These are phyloP conservation scores for Thraustochytrium striatum DNA, from an alignment of 352 stramenopile species.

Conservation along the genomic window DNA sequence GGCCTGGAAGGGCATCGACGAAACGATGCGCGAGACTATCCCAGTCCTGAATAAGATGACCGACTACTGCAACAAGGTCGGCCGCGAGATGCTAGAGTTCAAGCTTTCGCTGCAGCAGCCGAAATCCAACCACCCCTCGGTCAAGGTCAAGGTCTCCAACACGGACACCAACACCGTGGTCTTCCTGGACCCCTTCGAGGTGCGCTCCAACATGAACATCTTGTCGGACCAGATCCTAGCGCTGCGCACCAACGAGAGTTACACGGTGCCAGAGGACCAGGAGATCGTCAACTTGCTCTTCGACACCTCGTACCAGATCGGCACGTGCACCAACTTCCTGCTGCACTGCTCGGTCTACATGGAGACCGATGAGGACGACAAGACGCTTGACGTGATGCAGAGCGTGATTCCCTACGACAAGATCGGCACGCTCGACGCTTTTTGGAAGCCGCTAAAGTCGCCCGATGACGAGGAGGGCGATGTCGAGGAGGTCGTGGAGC, in stretches of 20 bases:
- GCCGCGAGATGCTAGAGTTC: constrained; percentile 81
- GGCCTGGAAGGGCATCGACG: constrained; percentile 61
- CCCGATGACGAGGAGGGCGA: constrained; percentile 2
- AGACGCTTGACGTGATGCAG: constrained; percentile 79
- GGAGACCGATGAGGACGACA: constrained; percentile 80
- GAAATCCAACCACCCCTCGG: constrained; percentile 66
- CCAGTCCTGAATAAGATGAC: constrained; percentile 84
- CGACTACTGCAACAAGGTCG: constrained; percentile 80
- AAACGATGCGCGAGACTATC: constrained; percentile 82
- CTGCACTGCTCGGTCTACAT: constrained; percentile 86
- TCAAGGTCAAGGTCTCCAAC: constrained; percentile 84
- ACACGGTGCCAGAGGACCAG: constrained; percentile 71
- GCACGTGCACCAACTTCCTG: constrained; percentile 81
- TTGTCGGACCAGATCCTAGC: constrained; percentile 71
- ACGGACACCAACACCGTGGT: constrained; percentile 77
- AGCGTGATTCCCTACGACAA: constrained; percentile 82
- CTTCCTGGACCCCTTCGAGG: constrained; percentile 86
- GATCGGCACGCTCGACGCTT: constrained; percentile 82
- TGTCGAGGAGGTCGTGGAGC: constrained; percentile 49
- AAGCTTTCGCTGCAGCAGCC: constrained; percentile 78
- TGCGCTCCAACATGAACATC: constrained; percentile 78
- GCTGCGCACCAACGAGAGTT: constrained; percentile 69
- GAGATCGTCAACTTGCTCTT: constrained; percentile 86
- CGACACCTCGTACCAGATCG: constrained; percentile 82
- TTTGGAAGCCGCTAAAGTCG: constrained; percentile 73